phyloP scores from a whole-genome alignment of 768 basidiomycete species.

The Suillus brevipes region DNA sequence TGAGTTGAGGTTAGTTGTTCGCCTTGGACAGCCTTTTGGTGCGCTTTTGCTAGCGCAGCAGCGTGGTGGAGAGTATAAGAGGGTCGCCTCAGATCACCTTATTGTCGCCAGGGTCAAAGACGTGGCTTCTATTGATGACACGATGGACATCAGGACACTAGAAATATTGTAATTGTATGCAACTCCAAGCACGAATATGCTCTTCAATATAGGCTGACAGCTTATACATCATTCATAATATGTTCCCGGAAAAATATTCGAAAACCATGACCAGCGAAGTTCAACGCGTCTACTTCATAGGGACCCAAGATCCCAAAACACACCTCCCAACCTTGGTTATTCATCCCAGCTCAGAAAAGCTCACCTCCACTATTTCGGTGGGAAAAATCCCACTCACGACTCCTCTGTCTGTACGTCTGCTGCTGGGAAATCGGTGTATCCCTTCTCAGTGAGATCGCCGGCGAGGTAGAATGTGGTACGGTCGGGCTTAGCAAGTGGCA shows the following conservation, averaged over 20 bases:
- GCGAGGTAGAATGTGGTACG: conserved; percentile 30
- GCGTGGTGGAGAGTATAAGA: not conserved
- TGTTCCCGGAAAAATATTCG: too few relatives aligned
- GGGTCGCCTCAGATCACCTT: not conserved
- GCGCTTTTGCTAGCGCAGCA: not conserved
- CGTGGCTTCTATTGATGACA: not conserved
- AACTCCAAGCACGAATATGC: too few relatives aligned
- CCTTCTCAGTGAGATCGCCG: conserved; percentile 24
- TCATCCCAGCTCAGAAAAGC: not conserved
- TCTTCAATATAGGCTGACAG: too few relatives aligned
- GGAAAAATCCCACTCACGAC: not conserved
- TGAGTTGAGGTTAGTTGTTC: not conserved
- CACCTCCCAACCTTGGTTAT: not conserved
- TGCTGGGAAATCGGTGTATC: conserved; percentile 35
- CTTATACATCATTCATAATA: too few relatives aligned
- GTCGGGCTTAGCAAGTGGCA: conserved; percentile 27
- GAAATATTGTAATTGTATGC: not conserved
- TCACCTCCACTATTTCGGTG: not conserved
- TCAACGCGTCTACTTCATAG: too few relatives aligned
- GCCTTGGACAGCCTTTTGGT: not conserved
- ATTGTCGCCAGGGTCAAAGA: not conserved
- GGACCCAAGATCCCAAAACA: not conserved
- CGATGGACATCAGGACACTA: not conserved
- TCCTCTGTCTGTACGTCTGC: conserved; percentile 5
- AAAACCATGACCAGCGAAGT: too few relatives aligned